phyloP scores from a whole-genome alignment of 2,329 filamentous ascomycete genomes.

The Hypoxylon sp. region DNA sequence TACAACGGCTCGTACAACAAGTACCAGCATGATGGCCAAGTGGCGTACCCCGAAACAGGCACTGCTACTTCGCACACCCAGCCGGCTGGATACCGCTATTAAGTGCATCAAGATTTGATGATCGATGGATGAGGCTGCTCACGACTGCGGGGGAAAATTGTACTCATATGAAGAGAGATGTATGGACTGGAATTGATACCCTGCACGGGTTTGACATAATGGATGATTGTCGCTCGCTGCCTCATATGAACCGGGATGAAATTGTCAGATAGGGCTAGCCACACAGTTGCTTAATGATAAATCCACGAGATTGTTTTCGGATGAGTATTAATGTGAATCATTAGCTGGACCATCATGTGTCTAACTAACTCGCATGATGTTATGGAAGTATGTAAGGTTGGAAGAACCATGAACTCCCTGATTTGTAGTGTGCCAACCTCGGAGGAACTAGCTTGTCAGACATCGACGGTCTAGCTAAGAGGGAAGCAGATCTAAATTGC shows the following conservation, averaged over 20 bases:
- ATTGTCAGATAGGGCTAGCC: conserved; percentile 18
- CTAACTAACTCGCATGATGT: not conserved
- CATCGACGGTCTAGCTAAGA: not conserved
- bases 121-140: conserved; percentile 11
- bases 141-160: conserved; percentile 14
- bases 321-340: conserved; percentile 5
- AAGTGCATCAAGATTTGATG: conserved; percentile 19
- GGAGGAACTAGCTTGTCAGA: not conserved
- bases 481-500: not conserved
- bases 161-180: conserved; percentile 15
- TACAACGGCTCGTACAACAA: conserved; percentile 53
- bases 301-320: not conserved
- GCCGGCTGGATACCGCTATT: conserved; percentile 45
- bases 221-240: conserved; percentile 37
- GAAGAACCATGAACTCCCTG: no score
- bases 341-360: not conserved
- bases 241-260: conserved; percentile 20
- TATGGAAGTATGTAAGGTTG: not conserved
- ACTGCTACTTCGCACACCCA: conserved; percentile 27
- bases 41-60: conserved; percentile 49
- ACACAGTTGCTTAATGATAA: conserved; percentile 24
- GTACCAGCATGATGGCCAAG: conserved; percentile 50
- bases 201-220: conserved; percentile 35
- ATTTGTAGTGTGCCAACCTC: no score
- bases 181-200: conserved; percentile 36